Evolutionary conservation across 768 basidiomycete species (phyloP).

Genomic region (Tephrocybe sp.): DNA sequence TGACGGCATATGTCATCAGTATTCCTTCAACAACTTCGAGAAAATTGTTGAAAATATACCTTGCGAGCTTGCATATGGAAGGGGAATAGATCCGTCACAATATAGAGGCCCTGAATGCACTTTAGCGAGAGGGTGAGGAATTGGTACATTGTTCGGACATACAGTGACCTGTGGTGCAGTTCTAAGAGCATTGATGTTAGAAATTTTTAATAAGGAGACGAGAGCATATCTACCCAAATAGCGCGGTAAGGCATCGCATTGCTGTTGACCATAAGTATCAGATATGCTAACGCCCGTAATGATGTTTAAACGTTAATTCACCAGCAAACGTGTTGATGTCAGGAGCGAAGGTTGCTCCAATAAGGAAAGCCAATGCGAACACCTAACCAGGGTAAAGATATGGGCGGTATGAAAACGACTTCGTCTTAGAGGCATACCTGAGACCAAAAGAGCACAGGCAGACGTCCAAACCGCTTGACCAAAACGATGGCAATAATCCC

Average conservation of each 20-base stretch:
- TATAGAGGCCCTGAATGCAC: slow-evolving; percentile 37
- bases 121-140: background rate
- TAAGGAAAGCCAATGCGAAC: slow-evolving; percentile 47
- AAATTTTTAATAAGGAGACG: background rate
- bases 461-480: slow-evolving; percentile 52
- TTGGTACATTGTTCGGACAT: slow-evolving; percentile 1
- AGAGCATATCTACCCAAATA: slow-evolving; percentile 23
- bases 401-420: background rate
- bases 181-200: slow-evolving; percentile 12
- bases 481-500: slow-evolving; percentile 49
- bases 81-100: slow-evolving; percentile 53
- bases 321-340: slow-evolving; percentile 43
- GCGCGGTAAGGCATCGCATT: slow-evolving; percentile 32
- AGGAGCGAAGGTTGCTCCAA: slow-evolving; percentile 53
- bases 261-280: too few species aligned
- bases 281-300: background rate
- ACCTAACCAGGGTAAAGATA: slow-evolving; percentile 26
- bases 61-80: slow-evolving; percentile 59
- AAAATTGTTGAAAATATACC: slow-evolving; percentile 22
- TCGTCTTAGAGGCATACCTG: slow-evolving; percentile 30
- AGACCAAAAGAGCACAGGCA: slow-evolving; percentile 60
- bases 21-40: too few species aligned
- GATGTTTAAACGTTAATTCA: background rate
- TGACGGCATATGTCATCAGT: too few species aligned
- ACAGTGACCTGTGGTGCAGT: slow-evolving; percentile 55